These are phyloP conservation scores for Aspergillus saccharolyticus DNA, from an alignment of 495 filamentous ascomycete species.

Conservation along the genomic window DNA sequence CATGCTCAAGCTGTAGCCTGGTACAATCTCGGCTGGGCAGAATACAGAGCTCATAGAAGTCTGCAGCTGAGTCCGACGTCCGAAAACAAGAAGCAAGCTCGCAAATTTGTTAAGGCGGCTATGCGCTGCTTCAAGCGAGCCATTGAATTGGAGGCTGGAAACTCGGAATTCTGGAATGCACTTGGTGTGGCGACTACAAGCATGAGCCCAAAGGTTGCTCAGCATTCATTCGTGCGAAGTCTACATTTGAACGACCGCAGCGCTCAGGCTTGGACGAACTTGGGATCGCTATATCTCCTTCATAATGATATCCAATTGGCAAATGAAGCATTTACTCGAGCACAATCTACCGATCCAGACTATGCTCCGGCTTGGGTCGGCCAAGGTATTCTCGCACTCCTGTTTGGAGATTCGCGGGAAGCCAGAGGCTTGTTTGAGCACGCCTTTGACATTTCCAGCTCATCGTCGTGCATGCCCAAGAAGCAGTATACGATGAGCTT, in stretches of 20 bases:
- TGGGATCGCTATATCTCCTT: conserved; percentile 79
- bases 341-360: conserved; percentile 90
- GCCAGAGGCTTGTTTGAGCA: conserved; percentile 86
- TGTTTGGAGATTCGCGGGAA: conserved; percentile 67
- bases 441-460: conserved; percentile 85
- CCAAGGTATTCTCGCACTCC: conserved; percentile 77
- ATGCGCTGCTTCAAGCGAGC: conserved; percentile 93
- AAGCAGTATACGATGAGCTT: conserved; percentile 69
- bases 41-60: conserved; percentile 72
- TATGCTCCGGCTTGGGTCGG: conserved; percentile 91
- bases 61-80: conserved; percentile 40
- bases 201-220: conserved; percentile 80
- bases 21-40: conserved; percentile 94
- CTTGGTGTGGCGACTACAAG: conserved; percentile 83
- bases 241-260: conserved; percentile 86
- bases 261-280: conserved; percentile 81
- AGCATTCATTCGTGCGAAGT: conserved; percentile 91
- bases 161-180: conserved; percentile 96
- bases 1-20: conserved; percentile 94
- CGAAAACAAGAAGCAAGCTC: conserved; percentile 38
- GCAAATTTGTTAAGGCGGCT: conserved; percentile 70
- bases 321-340: conserved; percentile 81
- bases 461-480: conserved; percentile 64
- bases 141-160: conserved; percentile 92
- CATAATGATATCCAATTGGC: conserved; percentile 79